Conservation (phyloP, 2,329 filamentous ascomycete species). For the Fusarium veterinarium region DNA sequence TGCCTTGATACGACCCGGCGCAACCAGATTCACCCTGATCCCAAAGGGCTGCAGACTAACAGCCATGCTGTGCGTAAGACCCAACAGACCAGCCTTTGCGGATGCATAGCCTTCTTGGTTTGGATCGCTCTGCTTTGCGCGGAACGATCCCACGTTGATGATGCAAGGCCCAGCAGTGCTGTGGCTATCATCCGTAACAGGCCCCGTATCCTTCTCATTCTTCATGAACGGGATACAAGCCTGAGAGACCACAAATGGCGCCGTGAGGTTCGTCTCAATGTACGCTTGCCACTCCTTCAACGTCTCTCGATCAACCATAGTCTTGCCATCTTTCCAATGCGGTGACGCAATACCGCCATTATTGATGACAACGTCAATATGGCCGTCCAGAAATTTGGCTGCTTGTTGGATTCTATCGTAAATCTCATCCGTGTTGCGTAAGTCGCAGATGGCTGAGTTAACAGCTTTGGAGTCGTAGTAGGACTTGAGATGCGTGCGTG, state of each 20-base stretch:
- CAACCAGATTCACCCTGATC: slow-evolving; percentile 10
- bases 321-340: slow-evolving; percentile 18
- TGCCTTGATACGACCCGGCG: slow-evolving; percentile 10
- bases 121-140: slow-evolving; percentile 13
- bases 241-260: slow-evolving; percentile 9
- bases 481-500: slow-evolving; percentile 1
- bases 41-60: slow-evolving; percentile 1
- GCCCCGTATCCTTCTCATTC: slow-evolving; percentile 1
- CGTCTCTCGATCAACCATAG: slow-evolving; percentile 5
- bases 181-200: slow-evolving; percentile 8
- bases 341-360: slow-evolving; percentile 17
- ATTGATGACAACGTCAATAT: slow-evolving; percentile 12
- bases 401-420: slow-evolving; percentile 4
- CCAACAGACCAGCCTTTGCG: slow-evolving; percentile 3
- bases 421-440: slow-evolving; percentile 4
- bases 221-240: slow-evolving; percentile 18
- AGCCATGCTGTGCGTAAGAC: slow-evolving; percentile 21
- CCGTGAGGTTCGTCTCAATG: slow-evolving; percentile 9
- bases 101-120: slow-evolving; percentile 17
- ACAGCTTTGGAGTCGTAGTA: slow-evolving; percentile 7
- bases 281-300: slow-evolving; percentile 5
- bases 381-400: neutral
- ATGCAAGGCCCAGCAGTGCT: slow-evolving; percentile 18
- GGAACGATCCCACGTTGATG: slow-evolving; percentile 14
- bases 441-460: neutral